Evolutionary conservation across 768 basidiomycete genomes (phyloP), one percentile per base, ranked within the genome.

Genomic region (Boletus subparvulus): DNA sequence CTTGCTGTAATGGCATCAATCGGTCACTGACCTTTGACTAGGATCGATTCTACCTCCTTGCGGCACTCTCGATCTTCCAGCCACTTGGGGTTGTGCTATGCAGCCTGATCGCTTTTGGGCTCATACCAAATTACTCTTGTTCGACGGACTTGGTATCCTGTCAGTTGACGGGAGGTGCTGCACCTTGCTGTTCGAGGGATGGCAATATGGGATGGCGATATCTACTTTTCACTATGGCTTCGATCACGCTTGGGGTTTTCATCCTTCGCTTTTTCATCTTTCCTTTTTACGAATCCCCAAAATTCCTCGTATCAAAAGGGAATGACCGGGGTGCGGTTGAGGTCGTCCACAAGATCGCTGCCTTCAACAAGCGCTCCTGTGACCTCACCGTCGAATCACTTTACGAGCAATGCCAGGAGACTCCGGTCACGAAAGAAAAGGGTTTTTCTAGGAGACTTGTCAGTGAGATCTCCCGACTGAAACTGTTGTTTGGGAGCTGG

Each of bases 171-270:
- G 55, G 47, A 44, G 61, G 57, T 42, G 35, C 39, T 17, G 2
- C 28, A 12, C 63, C 63, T 41, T 64, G 63, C n/a, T 64, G 61
- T 39, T 56, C 63, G 12, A 63, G 13, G 36, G 44, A 47, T 17
- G 47, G 9, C 17, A 63, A 63, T 35, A 64, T 64, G 63, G 63
- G 63, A 19, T 65, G 63, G 63, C 56, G 60, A n/a, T 65, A 65
- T 26, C 17, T 57, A 2, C 32, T 60, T 26, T 64, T 63, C 48
- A 35, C 59, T 6, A 17, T 49, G 6, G 49, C 37, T 19, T 43
- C 53, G 6, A 54, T 64, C 21, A 61, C 62, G 4, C 42, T 64
- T 6, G 42, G 32, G 4, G 26, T 64, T 9, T 64, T 61, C n/a
- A 41, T 54, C 21, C 0, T 64, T 21, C 56, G 63, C 7, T 61